Base-by-base conservation (phyloP, 2,329 filamentous ascomycete genomes). In the Phialophora tarda region DNA sequence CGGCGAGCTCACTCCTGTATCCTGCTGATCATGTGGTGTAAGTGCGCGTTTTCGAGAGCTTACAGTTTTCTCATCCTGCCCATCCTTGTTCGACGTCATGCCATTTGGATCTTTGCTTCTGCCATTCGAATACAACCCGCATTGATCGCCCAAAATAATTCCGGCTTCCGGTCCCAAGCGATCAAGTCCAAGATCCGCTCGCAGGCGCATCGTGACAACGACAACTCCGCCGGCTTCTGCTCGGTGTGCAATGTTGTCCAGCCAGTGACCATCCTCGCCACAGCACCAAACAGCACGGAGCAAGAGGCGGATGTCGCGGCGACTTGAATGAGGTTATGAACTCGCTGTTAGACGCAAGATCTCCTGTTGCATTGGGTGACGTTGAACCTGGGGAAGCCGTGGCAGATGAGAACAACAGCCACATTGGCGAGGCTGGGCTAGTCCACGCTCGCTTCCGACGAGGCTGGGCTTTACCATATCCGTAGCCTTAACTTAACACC, bases 401-500 rank as follows among this genome's bases (percentile, higher is more conserved):
- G 14, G 14, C 21, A 23, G 21, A 38, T 34, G 55, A 26, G 21
- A 5, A 12, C 34, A 44, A 28, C 23, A 26, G 17, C 14, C 10
- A 4, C 8, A 14, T 6, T 50, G 41, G 38, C 53, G 23, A 58
- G 53, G 61, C 54, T 53, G 54, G 24, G 48, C 38, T 44, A n/a
- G 30, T 34, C 23, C 12, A 50, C 48, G 1, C 30, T 26, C 12
- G 8, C 34, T 41, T 17, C 10, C 6, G 14, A 48, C 23, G 34
- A 64, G 54, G 62, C 62, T 64, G 48, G 12, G 34, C 48, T 60
- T 54, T 47, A 3, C 63, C 44, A 28, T 24, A 10, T 34, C 44
- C 38, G 17, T 59, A 38, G 14, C 44, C 26, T 28, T 32, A 23
- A 23, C 54, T 10, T 10, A 21, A n/a, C 28, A 8, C 21, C 28